Evolutionary conservation across 2,329 filamentous ascomycete genomes (phyloP).

Genomic region (Penicillium sp.): DNA sequence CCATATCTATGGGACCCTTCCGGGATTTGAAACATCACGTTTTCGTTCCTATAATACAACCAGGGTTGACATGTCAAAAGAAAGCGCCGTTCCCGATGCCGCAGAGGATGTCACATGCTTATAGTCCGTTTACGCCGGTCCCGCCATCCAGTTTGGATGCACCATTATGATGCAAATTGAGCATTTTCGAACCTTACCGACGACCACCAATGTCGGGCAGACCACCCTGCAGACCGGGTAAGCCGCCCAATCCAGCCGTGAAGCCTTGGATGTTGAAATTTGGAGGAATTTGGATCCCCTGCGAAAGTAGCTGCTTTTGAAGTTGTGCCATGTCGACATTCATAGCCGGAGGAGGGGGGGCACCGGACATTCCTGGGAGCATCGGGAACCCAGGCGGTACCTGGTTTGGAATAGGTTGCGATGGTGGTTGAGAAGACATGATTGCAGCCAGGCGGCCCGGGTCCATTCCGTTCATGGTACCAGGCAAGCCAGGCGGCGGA

Average conservation of each 20-base stretch:
- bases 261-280: constrained; percentile 40
- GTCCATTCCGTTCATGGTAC: constrained; percentile 50
- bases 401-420: constrained; percentile 27
- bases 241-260: constrained; percentile 33
- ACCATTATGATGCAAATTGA: not conserved
- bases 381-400: constrained; percentile 39
- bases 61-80: constrained; percentile 12
- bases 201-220: constrained; percentile 51
- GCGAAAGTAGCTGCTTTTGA: constrained; percentile 40
- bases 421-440: constrained; percentile 47
- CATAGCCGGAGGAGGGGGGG: constrained; percentile 50
- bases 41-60: constrained; percentile 18
- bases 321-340: constrained; percentile 38
- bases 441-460: constrained; percentile 43
- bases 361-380: constrained; percentile 48
- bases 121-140: constrained; percentile 22
- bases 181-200: constrained; percentile 45
- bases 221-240: constrained; percentile 37
- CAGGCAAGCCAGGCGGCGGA: constrained; percentile 32
- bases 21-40: constrained; percentile 7
- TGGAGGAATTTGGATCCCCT: constrained; percentile 36
- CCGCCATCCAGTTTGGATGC: constrained; percentile 7
- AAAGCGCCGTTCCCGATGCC: constrained; percentile 16
- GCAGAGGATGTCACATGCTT: constrained; percentile 14
- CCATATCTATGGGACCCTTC: too few relatives aligned